Evolutionary conservation across 73 alveolate genomes (phyloP), one percentile per base, ranked within the genome.

Genomic region (Blepharisma stoltei): DNA sequence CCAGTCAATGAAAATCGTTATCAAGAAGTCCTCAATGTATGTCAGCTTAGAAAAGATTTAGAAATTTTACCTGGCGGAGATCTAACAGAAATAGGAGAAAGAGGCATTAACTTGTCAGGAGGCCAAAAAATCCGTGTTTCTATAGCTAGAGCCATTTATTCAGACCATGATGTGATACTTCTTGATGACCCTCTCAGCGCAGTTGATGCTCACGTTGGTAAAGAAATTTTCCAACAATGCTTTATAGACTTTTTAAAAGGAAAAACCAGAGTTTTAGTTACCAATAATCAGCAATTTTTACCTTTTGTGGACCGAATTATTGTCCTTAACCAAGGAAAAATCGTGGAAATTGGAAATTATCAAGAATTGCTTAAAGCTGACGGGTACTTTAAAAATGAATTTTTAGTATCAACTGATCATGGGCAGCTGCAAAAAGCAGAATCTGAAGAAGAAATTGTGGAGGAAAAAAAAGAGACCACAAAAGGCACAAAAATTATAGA

Each of bases 101-200:
- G 88, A 83, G 99, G 99, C 45, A 90, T 95, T 21, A 95, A 94
- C 75, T 67, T 95, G 52, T 71, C 93, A 68, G 99, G 99, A 21
- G 99, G 99, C 6, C 95, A 95, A 80, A 95, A 95, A 85, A 97
- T 98, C 21, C 91, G 99, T 85, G 91, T 95, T 4, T 80, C 97
- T 67, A 81, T 95, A 18, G 99, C 99, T 3, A 85, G 99, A 77
- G 99, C 99, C 18, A 91, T 95, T 66, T 95, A 95, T 81, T 71
- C 94, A 69, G 91, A 94, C 54, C 76, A 82, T 67, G 96, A 93
- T 78, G 85, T 89, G 37, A 78, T 83, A 68, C 80, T 88, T 25
- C 75, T 95, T 78, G 97, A 92, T 84, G 98, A 90, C 77, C 97
- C 98, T 21, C 87, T 92, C 77, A 84, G 97, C 54, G 99, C 99